A percentile compares a stretch with the other conserved stretches of the same genome.
phyloP scores from a whole-genome alignment of 1,139 yeast genomes.

The Geotrichum aggregatum region DNA sequence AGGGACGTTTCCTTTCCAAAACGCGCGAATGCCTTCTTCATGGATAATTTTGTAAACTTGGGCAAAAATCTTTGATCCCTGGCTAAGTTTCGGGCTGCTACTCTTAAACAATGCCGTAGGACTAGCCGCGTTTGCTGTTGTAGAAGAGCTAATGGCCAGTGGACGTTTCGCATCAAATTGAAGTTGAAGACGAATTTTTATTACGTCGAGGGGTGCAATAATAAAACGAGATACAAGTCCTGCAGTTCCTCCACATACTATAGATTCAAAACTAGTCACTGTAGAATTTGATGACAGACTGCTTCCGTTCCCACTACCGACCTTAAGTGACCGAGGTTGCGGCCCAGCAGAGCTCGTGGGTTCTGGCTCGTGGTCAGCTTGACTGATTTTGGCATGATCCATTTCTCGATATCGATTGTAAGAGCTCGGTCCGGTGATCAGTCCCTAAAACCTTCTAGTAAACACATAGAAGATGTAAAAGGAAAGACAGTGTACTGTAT shows the following conservation, averaged over 20 bases:
- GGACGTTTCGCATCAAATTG: constrained; percentile 30
- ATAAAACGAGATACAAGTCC: constrained; percentile 53
- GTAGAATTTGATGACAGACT: constrained; percentile 33
- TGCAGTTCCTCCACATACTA: constrained; percentile 66
- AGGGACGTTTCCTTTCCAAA: constrained; percentile 95
- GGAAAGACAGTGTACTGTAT: too few species aligned
- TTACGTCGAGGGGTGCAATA: constrained; percentile 85
- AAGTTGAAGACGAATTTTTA: constrained; percentile 81
- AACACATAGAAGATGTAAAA: background rate
- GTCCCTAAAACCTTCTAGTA: background rate
- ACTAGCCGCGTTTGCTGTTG: background rate
- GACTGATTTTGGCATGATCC: background rate
- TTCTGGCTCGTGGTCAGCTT: background rate
- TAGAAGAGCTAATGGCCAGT: background rate
- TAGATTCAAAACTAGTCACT: constrained; percentile 38
- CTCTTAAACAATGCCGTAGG: too few species aligned
- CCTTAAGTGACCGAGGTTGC: background rate
- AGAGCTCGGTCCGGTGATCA: background rate
- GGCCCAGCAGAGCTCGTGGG: background rate
- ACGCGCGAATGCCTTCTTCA: constrained; percentile 56
- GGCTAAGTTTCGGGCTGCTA: background rate
- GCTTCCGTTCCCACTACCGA: constrained; percentile 14
- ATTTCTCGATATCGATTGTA: background rate
- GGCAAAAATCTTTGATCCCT: constrained; percentile 26
- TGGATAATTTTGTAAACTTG: constrained; percentile 41